Base-by-base conservation (phyloP, 2,329 filamentous ascomycete species). In the Chrysoporthe austroafricana region DNA sequence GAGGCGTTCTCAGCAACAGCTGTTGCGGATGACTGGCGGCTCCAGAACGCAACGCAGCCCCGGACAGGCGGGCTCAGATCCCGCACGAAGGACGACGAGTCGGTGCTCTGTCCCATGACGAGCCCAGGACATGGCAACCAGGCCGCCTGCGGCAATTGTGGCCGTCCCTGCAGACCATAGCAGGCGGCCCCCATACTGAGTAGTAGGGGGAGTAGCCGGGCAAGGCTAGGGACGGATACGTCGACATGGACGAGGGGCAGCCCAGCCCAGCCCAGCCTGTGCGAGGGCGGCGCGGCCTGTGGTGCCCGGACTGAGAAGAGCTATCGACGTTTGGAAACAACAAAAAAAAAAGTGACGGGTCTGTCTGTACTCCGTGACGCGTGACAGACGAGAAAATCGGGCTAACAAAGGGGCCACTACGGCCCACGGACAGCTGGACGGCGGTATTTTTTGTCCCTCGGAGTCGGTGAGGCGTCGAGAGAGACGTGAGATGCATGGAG, bases 401-500 rank as follows among this genome's bases (percentile, higher is more conserved):
- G 63, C 44, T 32, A 65, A 42, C 43, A 26, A 11, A 44, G n/a
- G 61, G 16, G 11, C 8, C 43, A 18, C 36, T 13, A 65, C 18
- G 56, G 32, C 39, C 63, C 54, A 59, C 34, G 56, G 14, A 21
- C 50, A 54, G 56, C 13, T 59, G 56, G 44, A 34, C 26, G 54
- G 54, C 43, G 63, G 56, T 48, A 59, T 58, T 58, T 68, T 50
- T 48, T 18, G 14, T 16, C 18, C 75, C 74, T 77, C 72, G 73
- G 78, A 81, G 80, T 82, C 80, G 80, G 80, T 82, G 80, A 82
- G 64, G 66, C 62, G 46, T 63, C 39, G 42, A 62, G 66, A 77
- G 72, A 74, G 73, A 73, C 73, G 79, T 80, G 79, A 80, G 79
- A 71, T 82, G 79, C 80, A 82, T 81, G 79, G 81, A 81, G 78